phyloP scores from a whole-genome alignment of 2,329 filamentous ascomycete genomes.

The Pyricularia pennisetigena region DNA sequence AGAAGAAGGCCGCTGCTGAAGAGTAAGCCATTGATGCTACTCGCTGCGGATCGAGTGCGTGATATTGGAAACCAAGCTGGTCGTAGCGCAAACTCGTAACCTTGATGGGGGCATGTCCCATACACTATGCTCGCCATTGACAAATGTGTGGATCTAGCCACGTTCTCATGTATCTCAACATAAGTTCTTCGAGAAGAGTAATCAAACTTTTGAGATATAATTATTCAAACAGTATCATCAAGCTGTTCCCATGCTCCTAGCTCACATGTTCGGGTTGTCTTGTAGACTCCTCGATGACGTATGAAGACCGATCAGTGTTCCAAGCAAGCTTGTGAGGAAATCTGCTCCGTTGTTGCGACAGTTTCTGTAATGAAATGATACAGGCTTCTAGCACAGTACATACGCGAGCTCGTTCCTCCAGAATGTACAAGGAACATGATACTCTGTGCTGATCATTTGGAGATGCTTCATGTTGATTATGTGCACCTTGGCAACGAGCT shows the following conservation, averaged over 20 bases:
- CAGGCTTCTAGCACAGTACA: no score
- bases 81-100: neutral
- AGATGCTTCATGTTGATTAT: neutral
- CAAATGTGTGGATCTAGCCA: neutral
- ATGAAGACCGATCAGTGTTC: no score
- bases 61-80: neutral
- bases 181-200: neutral
- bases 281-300: neutral
- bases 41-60: no score
- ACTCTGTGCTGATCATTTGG: neutral
- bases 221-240: neutral
- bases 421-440: neutral
- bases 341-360: no score
- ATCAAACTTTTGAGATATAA: neutral
- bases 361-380: no score
- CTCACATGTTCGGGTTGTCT: neutral
- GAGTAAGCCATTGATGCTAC: conserved; percentile 19
- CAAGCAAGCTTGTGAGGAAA: no score
- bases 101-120: neutral
- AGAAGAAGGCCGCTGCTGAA: conserved; percentile 33
- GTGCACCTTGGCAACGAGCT: neutral
- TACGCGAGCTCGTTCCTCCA: no score
- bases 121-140: neutral
- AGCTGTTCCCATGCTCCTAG: neutral
- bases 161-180: neutral